phyloP scores from a whole-genome alignment of 2,329 filamentous ascomycete species.

The Pseudogymnoascus sp. region DNA sequence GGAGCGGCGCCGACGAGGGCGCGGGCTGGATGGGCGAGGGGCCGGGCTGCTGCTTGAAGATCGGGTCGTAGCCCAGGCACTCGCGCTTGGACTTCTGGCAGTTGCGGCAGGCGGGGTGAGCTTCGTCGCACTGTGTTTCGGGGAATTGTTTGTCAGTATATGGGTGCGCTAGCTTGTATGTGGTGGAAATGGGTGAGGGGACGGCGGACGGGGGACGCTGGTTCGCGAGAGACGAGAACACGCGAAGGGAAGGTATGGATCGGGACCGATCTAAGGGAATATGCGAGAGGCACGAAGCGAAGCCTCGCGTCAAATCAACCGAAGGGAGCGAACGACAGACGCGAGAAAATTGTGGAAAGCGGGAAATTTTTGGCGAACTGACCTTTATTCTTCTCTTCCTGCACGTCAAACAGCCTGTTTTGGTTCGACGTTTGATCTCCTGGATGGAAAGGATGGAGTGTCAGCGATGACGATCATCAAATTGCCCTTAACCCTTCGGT shows the following conservation, averaged over 20 bases:
- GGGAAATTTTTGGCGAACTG: slow-evolving; percentile 27
- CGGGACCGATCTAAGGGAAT: neutral
- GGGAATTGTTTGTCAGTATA: slow-evolving; percentile 17
- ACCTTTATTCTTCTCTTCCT: slow-evolving; percentile 66
- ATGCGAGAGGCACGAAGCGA: slow-evolving; percentile 3
- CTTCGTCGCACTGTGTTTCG: slow-evolving; percentile 76
- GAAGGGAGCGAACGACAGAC: slow-evolving; percentile 19
- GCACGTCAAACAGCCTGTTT: slow-evolving; percentile 61
- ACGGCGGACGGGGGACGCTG: slow-evolving; percentile 20
- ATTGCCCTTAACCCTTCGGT: neutral
- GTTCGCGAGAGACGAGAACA: slow-evolving; percentile 14
- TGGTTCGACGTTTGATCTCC: slow-evolving; percentile 68
- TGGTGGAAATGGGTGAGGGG: slow-evolving; percentile 13
- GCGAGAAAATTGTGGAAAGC: slow-evolving; percentile 16
- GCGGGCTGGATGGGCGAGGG: slow-evolving; percentile 66
- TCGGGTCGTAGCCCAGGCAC: slow-evolving; percentile 77
- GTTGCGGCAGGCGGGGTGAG: slow-evolving; percentile 83
- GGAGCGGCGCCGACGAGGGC: slow-evolving; percentile 36
- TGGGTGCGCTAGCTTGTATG: slow-evolving; percentile 11
- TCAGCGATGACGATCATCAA: slow-evolving; percentile 6
- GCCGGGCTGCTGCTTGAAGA: slow-evolving; percentile 63
- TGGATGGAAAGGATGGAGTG: slow-evolving; percentile 24
- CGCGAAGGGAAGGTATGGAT: slow-evolving; percentile 20
- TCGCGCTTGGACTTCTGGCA: slow-evolving; percentile 85
- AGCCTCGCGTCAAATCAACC: slow-evolving; percentile 24